Conservation (phyloP, 176 grass and related monocot genomes). For the Dactylis glomerata region DNA sequence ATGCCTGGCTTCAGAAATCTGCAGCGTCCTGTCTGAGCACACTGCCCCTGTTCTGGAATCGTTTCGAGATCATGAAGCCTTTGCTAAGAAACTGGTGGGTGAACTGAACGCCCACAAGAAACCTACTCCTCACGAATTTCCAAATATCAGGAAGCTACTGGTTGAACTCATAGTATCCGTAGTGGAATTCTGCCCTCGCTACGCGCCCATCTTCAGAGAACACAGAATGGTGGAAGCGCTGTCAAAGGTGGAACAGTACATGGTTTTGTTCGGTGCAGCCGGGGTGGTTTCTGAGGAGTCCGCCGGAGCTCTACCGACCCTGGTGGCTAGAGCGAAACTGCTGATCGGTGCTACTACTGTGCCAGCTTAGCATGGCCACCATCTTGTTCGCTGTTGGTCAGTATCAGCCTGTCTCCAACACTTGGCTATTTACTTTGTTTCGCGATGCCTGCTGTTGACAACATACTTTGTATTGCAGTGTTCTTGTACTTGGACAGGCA, state of each 20-base stretch:
- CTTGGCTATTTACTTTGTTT: neutral
- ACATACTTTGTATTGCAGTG: neutral
- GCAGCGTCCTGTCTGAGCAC: neutral
- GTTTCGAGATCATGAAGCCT: neutral
- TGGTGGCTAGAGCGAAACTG: neutral
- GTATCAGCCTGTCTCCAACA: neutral
- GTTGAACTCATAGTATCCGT: neutral
- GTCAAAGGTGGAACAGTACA: neutral
- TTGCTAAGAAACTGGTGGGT: neutral
- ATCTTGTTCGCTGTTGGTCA: neutral
- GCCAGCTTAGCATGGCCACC: neutral
- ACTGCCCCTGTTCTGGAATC: neutral
- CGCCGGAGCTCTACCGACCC: neutral
- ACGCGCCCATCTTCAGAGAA: neutral
- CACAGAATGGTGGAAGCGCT: neutral
- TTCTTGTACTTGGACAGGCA: slow-evolving; percentile 20
- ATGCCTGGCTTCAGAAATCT: neutral
- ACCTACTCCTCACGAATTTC: neutral
- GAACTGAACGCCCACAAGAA: neutral
- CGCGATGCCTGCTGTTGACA: neutral
- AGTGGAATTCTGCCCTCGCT: neutral
- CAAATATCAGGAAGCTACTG: neutral
- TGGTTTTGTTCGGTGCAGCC: neutral
- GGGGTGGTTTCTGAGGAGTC: neutral
- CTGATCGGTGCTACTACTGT: neutral